Percentiles rank a stretch among this genome's conserved stretches.
These are phyloP conservation scores for Aspergillus felis DNA, from an alignment of 2,329 filamentous ascomycete genomes.

Conservation along the genomic window DNA sequence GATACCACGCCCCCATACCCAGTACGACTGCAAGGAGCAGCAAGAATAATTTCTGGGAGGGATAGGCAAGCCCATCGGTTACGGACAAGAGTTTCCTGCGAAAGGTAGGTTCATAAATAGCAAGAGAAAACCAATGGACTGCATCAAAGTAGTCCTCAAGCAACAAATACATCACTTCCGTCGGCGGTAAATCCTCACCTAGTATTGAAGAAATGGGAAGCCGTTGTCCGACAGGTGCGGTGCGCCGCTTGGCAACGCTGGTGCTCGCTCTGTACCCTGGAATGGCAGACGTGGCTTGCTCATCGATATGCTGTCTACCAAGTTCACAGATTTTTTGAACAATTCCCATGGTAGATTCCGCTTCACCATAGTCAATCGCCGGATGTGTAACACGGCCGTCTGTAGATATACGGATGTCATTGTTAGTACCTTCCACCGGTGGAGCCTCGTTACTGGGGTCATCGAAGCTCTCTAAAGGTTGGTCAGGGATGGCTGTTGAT, in stretches of 20 bases:
- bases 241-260: not conserved
- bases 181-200: conserved; percentile 26
- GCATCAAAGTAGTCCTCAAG: conserved; percentile 41
- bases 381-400: conserved; percentile 1
- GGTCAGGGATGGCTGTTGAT: not conserved
- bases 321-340: conserved; percentile 30
- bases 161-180: conserved; percentile 26
- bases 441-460: not conserved
- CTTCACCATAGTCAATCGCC: conserved; percentile 22
- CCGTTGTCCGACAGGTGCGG: conserved; percentile 14
- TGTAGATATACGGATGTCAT: not conserved
- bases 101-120: conserved; percentile 41
- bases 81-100: conserved; percentile 31
- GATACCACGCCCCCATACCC: conserved; percentile 39
- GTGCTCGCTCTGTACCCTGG: conserved; percentile 25
- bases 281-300: conserved; percentile 32
- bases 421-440: not conserved
- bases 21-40: conserved; percentile 36
- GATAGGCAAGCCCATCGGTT: conserved; percentile 30
- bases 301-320: conserved; percentile 23
- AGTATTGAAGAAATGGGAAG: conserved; percentile 25
- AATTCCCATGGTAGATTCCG: conserved; percentile 35
- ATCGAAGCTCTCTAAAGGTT: not conserved
- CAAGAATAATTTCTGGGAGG: conserved; percentile 35
- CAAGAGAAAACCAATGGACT: conserved; percentile 46